Conservation (phyloP, 495 filamentous ascomycete species). For the Aspergillus ostianus region DNA sequence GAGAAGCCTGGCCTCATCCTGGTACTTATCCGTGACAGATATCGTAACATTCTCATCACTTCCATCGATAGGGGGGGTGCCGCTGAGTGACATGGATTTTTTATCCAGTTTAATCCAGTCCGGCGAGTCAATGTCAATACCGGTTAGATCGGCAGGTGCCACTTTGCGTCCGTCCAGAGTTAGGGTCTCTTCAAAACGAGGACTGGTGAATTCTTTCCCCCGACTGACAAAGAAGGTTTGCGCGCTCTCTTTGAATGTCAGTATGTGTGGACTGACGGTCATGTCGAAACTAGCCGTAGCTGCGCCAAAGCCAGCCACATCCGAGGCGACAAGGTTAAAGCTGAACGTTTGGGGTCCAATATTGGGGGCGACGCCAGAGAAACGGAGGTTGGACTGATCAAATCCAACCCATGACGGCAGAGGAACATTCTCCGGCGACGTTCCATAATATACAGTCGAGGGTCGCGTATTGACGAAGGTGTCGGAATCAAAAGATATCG, state of each 20-base stretch:
- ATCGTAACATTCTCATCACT: slow-evolving; percentile 64
- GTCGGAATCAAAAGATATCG: slow-evolving; percentile 44
- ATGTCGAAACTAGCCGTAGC: slow-evolving; percentile 65
- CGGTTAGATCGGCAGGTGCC: slow-evolving; percentile 41
- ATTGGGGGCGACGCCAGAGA: slow-evolving; percentile 71
- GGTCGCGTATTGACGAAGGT: slow-evolving; percentile 48
- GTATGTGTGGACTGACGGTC: slow-evolving; percentile 64
- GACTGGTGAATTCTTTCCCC: slow-evolving; percentile 55
- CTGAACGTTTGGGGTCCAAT: slow-evolving; percentile 70
- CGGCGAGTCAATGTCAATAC: slow-evolving; percentile 55
- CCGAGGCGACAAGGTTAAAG: slow-evolving; percentile 74
- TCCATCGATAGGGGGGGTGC: slow-evolving; percentile 57
- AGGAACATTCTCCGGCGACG: slow-evolving; percentile 73
- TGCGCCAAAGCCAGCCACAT: slow-evolving; percentile 73
- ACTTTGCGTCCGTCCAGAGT: slow-evolving; percentile 61
- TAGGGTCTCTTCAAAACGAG: slow-evolving; percentile 50
- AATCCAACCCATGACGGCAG: slow-evolving; percentile 87
- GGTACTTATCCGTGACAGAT: slow-evolving; percentile 60
- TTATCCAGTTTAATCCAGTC: slow-evolving; percentile 70
- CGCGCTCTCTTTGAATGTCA: slow-evolving; percentile 57
- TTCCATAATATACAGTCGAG: slow-evolving; percentile 69
- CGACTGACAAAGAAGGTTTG: slow-evolving; percentile 59
- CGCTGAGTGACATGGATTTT: slow-evolving; percentile 59
- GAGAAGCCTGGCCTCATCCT: slow-evolving; percentile 62
- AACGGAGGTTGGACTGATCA: slow-evolving; percentile 59